Evolutionary conservation across 441 rosid species (phyloP).

Genomic region (Erodium trifolium): DNA sequence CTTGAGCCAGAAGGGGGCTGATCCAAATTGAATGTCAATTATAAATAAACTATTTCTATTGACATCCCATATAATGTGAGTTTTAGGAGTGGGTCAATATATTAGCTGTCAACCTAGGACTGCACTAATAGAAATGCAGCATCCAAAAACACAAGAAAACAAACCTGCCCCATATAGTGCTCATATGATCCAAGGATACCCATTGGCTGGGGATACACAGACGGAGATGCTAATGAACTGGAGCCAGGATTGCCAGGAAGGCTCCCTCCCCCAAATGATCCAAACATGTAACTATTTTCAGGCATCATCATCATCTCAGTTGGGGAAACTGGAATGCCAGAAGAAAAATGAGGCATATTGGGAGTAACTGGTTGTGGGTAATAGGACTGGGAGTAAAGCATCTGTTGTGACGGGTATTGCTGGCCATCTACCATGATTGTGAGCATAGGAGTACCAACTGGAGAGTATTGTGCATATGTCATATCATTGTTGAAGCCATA

Average conservation of each 20-base stretch:
- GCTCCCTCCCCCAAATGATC: slow-evolving; percentile 40
- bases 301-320: slow-evolving; percentile 34
- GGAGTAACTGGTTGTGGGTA: slow-evolving; percentile 36
- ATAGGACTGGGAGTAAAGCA: slow-evolving; percentile 44
- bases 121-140: slow-evolving; percentile 2
- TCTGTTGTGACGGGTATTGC: slow-evolving; percentile 41
- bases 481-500: slow-evolving; percentile 49
- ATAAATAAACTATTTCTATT: neutral
- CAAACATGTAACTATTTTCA: slow-evolving; percentile 44
- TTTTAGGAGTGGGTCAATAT: neutral
- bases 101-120: slow-evolving; percentile 5
- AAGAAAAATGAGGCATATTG: slow-evolving; percentile 27
- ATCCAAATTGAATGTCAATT: neutral
- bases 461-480: slow-evolving; percentile 47
- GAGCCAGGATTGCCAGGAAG: slow-evolving; percentile 35
- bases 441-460: slow-evolving; percentile 42
- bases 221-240: slow-evolving; percentile 34
- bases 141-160: slow-evolving; percentile 10
- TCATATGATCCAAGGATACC: slow-evolving; percentile 75
- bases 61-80: neutral
- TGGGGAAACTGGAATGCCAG: slow-evolving; percentile 31
- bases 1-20: neutral
- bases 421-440: slow-evolving; percentile 57
- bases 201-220: slow-evolving; percentile 55
- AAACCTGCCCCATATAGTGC: slow-evolving; percentile 53